Evolutionary conservation across 164 flowering plant genomes (phyloP), one percentile per base, ranked within the genome.

Genomic region (Piper betle): DNA sequence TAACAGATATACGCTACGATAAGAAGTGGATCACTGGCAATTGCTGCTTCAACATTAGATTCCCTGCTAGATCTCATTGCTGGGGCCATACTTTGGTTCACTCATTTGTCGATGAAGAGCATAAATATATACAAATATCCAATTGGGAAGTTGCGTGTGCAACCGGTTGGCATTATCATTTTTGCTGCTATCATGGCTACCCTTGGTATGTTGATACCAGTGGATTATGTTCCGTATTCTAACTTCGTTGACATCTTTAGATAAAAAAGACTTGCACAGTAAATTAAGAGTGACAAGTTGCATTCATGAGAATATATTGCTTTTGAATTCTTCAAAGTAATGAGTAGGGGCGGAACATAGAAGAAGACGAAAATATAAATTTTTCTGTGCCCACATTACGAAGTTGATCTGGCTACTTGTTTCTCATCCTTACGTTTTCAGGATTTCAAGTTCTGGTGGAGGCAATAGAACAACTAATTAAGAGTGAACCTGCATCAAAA

Each of bases 151-250:
- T 62, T 91, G 73, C 79, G 99, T 63, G 88, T 94, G 61, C 99
- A 94, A 52, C 99, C 99, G 10, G 97, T 94, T 0, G 99, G 99
- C 20, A 94, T 94, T 46, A 78, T 91, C 63, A 74, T 91, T 57
- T 94, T 94, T 75, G 97, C 99, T 67, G 97, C 99, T 66, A 37
- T 94, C 46, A 94, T 94, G 99, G 97, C 99, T 53, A 94, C 97
- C 55, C 87, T 94, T 3, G 99, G 99, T 91, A 73, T 48, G 74
- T 70, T 15, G 52, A 40, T 55, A 15, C 15, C 11, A 46, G 10
- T 46, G 50, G 50, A 46, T 46, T 46, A 10, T 46, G 15, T 46
- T 46, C 33, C 33, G 33, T 25, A 25, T 25, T 25, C 33, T 25
- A 25, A 25, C 1, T 25, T 25, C 33, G 33, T 25, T 25, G 33